Percentiles rank a stretch among this genome's conserved stretches.
Evolutionary conservation across 2,329 filamentous ascomycete species (phyloP).

Genomic region (Achaetomium macrosporum): DNA sequence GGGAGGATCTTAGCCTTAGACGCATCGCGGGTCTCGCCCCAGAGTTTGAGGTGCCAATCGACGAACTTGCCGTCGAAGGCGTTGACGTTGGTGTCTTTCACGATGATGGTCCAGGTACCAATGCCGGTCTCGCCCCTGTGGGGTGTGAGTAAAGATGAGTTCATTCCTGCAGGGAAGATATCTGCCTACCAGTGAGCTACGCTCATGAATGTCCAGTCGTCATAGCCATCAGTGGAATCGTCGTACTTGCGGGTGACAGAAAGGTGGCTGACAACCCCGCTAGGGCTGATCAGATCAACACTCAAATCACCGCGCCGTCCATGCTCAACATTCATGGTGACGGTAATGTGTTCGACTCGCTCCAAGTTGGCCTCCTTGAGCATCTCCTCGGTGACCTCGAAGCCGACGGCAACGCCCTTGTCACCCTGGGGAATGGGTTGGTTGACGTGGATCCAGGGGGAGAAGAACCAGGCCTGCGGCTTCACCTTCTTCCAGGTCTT

Average conservation of each 20-base stretch:
- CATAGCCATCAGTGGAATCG: constrained; percentile 61
- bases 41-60: constrained; percentile 92
- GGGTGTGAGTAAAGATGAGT: not conserved
- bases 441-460: constrained; percentile 88
- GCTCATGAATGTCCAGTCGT: constrained; percentile 98
- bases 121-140: constrained; percentile 77
- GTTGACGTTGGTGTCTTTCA: constrained; percentile 80
- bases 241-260: constrained; percentile 70
- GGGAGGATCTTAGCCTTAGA: constrained; percentile 68
- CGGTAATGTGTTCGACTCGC: constrained; percentile 86
- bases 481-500: constrained; percentile 85
- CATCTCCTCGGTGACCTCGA: constrained; percentile 77
- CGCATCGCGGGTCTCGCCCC: constrained; percentile 80
- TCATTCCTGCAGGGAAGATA: not conserved
- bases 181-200: constrained; percentile 83
- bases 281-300: constrained; percentile 82
- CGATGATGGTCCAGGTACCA: constrained; percentile 84
- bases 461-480: constrained; percentile 90
- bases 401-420: constrained; percentile 69
- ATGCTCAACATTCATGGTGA: constrained; percentile 96
- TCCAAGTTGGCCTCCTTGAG: constrained; percentile 76
- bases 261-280: constrained; percentile 75
- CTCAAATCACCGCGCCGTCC: constrained; percentile 83
- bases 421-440: constrained; percentile 79
- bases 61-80: constrained; percentile 69